Evolutionary conservation across 305 asterid genomes (phyloP).

Genomic region (Stenogyne calaminthoides): DNA sequence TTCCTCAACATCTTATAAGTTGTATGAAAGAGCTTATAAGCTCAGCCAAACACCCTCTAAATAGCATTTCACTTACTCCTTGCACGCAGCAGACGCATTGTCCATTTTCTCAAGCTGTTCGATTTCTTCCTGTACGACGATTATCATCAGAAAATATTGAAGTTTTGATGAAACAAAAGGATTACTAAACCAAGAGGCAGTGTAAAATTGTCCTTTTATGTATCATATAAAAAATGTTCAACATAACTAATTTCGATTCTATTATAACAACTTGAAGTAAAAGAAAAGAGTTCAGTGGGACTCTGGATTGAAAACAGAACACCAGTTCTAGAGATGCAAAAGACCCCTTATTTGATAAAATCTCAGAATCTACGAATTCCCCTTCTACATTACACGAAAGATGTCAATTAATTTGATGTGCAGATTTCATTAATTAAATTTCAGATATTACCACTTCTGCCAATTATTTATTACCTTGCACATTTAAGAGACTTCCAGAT

Average conservation of each 20-base stretch:
- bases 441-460: neutral
- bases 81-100: conserved; percentile 82
- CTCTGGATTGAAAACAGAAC: neutral
- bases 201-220: neutral
- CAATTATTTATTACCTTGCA: neutral
- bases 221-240: neutral
- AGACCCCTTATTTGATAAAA: neutral
- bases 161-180: neutral
- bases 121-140: conserved; percentile 72
- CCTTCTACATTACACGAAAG: neutral
- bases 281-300: neutral
- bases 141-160: conserved; percentile 15
- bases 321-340: neutral
- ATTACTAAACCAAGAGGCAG: neutral
- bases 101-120: conserved; percentile 86
- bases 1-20: too few relatives aligned
- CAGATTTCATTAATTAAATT: conserved; percentile 7
- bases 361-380: neutral
- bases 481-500: neutral
- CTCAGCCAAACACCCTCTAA: neutral
- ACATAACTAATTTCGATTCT: neutral
- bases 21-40: too few relatives aligned
- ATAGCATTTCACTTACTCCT: conserved; percentile 67
- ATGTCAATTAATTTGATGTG: neutral
- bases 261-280: neutral